Conservation (phyloP, 371 early-diverging fungal species). For the Funneliformis caledonium region DNA sequence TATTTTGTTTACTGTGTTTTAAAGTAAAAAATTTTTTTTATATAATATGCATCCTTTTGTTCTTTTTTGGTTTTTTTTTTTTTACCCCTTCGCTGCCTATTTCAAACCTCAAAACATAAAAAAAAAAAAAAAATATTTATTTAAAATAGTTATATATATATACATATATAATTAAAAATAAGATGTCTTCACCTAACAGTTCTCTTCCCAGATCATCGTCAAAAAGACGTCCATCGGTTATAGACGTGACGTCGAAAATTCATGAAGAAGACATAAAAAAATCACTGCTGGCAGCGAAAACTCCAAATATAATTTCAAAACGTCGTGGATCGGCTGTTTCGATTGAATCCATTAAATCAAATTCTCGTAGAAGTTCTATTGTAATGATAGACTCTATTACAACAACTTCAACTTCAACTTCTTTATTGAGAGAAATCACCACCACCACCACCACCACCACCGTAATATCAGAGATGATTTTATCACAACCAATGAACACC, state of each 20-base stretch:
- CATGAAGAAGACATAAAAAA: constrained; percentile 28
- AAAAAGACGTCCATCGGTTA: not conserved
- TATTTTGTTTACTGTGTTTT: too few relatives aligned
- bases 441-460: not conserved
- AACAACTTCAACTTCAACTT: not conserved
- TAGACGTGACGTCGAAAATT: not conserved
- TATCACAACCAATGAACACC: constrained; percentile 11
- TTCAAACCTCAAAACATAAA: too few relatives aligned
- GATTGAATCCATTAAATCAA: constrained; percentile 16
- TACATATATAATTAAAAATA: too few relatives aligned
- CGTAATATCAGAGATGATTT: not conserved
- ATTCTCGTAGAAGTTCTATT: constrained; percentile 25
- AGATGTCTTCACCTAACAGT: not conserved
- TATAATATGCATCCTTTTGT: too few relatives aligned
- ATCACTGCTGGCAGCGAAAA: constrained; percentile 33
- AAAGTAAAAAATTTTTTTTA: too few relatives aligned
- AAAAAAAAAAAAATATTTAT: too few relatives aligned
- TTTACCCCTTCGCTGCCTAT: too few relatives aligned
- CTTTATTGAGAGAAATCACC: not conserved
- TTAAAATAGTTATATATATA: too few relatives aligned
- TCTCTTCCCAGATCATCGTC: not conserved
- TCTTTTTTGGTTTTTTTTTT: too few relatives aligned
- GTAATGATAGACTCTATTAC: not conserved
- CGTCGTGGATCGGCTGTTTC: constrained; percentile 40
- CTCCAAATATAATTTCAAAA: constrained; percentile 32